phyloP scores from a whole-genome alignment of 352 stramenopile species.

The Pythium vanterpoolii region DNA sequence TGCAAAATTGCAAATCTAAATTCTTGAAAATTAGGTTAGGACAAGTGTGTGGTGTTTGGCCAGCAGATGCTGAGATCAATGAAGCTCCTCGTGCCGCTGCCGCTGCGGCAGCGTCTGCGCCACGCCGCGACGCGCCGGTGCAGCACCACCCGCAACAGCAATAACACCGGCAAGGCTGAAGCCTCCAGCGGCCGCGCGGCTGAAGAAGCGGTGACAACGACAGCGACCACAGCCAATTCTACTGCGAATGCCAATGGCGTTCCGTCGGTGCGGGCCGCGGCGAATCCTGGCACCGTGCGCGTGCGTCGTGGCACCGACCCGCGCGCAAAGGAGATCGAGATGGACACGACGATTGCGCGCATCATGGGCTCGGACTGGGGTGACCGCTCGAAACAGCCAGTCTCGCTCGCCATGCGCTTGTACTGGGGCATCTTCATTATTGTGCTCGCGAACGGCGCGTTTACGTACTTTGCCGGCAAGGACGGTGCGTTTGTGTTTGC shows the following conservation, averaged over 20 bases:
- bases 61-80: neutral
- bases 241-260: slow-evolving; percentile 10
- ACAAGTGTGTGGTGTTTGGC: neutral
- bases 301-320: slow-evolving; percentile 21
- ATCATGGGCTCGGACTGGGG: slow-evolving; percentile 41
- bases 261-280: slow-evolving; percentile 7
- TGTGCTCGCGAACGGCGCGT: slow-evolving; percentile 34
- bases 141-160: neutral
- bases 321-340: slow-evolving; percentile 22
- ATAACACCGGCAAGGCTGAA: neutral
- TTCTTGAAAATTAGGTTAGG: neutral
- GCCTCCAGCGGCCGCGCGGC: too few relatives aligned
- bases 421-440: slow-evolving; percentile 42
- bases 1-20: neutral
- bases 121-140: neutral
- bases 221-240: too few relatives aligned
- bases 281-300: slow-evolving; percentile 18
- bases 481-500: slow-evolving; percentile 16
- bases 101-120: neutral
- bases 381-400: slow-evolving; percentile 33
- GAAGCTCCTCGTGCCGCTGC: slow-evolving; percentile 7
- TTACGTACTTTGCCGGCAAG: slow-evolving; percentile 27
- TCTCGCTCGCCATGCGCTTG: slow-evolving; percentile 34
- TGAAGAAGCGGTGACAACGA: neutral
- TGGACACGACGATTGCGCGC: slow-evolving; percentile 27